phyloP scores from a whole-genome alignment of 2,329 filamentous ascomycete species.

The Pezicula carpinea region DNA sequence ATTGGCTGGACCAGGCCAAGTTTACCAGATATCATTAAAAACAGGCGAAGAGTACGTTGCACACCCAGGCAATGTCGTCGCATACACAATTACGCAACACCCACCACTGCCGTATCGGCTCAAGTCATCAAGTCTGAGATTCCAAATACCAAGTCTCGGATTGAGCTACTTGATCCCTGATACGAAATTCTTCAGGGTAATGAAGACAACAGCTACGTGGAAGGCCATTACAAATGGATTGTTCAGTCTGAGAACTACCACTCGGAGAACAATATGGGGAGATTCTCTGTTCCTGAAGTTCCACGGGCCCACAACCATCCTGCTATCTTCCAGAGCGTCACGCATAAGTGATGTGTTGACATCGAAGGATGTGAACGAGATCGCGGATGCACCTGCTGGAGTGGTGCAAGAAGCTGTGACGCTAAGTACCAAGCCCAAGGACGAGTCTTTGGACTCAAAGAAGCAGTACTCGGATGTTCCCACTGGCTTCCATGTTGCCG shows the following conservation, averaged over 20 bases:
- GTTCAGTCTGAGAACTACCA: constrained; percentile 69
- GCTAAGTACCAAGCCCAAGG: constrained; percentile 35
- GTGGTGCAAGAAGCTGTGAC: constrained; percentile 57
- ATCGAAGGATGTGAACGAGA: constrained; percentile 78
- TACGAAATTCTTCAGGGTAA: constrained; percentile 65
- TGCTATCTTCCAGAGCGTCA: constrained; percentile 83
- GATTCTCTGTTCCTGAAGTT: constrained; percentile 91
- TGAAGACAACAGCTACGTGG: constrained; percentile 71
- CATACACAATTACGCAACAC: constrained; percentile 73
- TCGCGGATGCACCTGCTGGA: constrained; percentile 77
- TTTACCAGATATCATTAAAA: constrained; percentile 78
- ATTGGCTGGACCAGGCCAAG: constrained; percentile 78
- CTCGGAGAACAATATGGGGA: constrained; percentile 83
- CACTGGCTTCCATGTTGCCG: constrained; percentile 50
- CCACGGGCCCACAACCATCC: constrained; percentile 76
- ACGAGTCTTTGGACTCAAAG: constrained; percentile 18
- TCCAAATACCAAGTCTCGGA: constrained; percentile 71
- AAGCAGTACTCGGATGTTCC: constrained; percentile 31
- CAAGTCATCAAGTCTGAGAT: constrained; percentile 66
- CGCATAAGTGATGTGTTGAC: constrained; percentile 75
- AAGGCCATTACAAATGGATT: constrained; percentile 59
- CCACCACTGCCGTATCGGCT: constrained; percentile 83
- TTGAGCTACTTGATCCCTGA: constrained; percentile 62
- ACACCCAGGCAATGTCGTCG: constrained; percentile 87
- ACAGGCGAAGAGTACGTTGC: constrained; percentile 86